These are phyloP conservation scores for Sclerotinia sclerotiorum DNA, from an alignment of 2,329 filamentous ascomycete genomes.

Conservation along the genomic window DNA sequence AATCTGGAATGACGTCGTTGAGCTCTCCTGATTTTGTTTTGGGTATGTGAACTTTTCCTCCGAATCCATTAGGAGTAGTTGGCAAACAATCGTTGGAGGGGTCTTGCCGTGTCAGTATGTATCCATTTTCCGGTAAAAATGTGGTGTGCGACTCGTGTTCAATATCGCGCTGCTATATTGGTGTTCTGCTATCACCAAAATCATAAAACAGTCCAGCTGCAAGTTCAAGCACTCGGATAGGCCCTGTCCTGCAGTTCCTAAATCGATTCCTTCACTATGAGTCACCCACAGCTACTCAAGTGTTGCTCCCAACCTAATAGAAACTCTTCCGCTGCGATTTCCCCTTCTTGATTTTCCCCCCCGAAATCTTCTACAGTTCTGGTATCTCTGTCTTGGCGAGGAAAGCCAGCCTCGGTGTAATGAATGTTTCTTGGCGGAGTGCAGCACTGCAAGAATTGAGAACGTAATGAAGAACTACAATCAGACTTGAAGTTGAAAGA, in stretches of 20 bases:
- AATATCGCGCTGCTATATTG: not conserved
- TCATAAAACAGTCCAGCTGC: not conserved
- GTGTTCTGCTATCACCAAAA: not conserved
- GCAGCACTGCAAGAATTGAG: slow-evolving; percentile 9
- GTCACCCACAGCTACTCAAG: slow-evolving; percentile 1
- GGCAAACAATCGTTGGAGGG: not conserved
- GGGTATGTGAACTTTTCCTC: not conserved
- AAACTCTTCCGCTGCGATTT: not conserved
- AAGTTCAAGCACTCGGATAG: not conserved
- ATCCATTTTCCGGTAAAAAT: slow-evolving; percentile 17
- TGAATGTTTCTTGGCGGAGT: not conserved
- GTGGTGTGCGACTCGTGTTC: slow-evolving; percentile 2
- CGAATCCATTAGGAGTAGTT: slow-evolving; percentile 12
- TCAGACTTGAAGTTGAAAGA: slow-evolving; percentile 9
- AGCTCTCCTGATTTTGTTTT: slow-evolving; percentile 4
- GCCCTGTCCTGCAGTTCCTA: slow-evolving; percentile 19
- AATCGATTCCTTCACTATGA: not conserved
- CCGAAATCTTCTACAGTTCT: not conserved
- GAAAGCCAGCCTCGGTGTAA: slow-evolving; percentile 22
- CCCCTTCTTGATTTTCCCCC: slow-evolving; percentile 2
- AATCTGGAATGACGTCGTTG: not conserved
- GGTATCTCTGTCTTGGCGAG: slow-evolving; percentile 15
- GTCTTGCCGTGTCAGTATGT: slow-evolving; percentile 11
- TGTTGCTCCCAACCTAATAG: slow-evolving; percentile 5
- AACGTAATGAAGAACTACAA: not conserved